These are phyloP conservation scores for Suhomyces bolitotheri DNA, from an alignment of 1,139 yeast genomes.

Conservation along the genomic window DNA sequence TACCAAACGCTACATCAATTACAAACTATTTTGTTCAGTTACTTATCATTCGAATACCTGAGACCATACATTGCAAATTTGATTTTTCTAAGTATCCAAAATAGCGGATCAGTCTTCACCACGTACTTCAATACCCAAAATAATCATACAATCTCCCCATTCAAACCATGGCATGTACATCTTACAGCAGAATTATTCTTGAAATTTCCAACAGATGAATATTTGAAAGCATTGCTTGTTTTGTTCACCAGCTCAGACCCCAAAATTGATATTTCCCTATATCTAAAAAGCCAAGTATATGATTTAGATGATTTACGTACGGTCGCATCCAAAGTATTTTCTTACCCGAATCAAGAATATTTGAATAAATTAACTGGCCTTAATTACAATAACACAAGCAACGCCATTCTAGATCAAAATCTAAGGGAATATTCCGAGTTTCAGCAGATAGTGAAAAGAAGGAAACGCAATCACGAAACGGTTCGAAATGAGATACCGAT, in stretches of 20 bases:
- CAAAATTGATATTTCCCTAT: slow-evolving; percentile 20
- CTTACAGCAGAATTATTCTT: slow-evolving; percentile 31
- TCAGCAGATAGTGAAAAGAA: slow-evolving; percentile 8
- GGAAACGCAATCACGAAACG: slow-evolving; percentile 7
- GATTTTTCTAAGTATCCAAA: slow-evolving; percentile 35
- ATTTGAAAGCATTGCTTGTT: slow-evolving; percentile 27
- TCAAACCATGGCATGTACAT: slow-evolving; percentile 43
- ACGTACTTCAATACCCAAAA: slow-evolving; percentile 13
- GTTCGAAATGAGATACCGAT: background rate
- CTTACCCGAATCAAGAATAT: slow-evolving; percentile 23
- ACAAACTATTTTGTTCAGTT: slow-evolving; percentile 38
- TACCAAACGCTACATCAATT: slow-evolving; percentile 19
- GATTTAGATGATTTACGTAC: slow-evolving; percentile 21
- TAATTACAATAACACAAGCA: slow-evolving; percentile 15
- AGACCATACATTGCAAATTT: slow-evolving; percentile 46
- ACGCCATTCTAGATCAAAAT: slow-evolving; percentile 17
- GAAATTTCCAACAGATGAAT: slow-evolving; percentile 39
- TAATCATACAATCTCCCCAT: slow-evolving; percentile 19
- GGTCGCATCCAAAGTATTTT: slow-evolving; percentile 22
- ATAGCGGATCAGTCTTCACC: slow-evolving; percentile 15
- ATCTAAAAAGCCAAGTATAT: slow-evolving; percentile 4
- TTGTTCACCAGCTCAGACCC: slow-evolving; percentile 29
- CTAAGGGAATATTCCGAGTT: slow-evolving; percentile 19
- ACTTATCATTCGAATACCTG: slow-evolving; percentile 44
- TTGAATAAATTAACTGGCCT: slow-evolving; percentile 11